A percentile compares a stretch with the other conserved stretches of the same genome.
Evolutionary conservation across 2,329 filamentous ascomycete species (phyloP).

Genomic region (Gyromitra esculenta): DNA sequence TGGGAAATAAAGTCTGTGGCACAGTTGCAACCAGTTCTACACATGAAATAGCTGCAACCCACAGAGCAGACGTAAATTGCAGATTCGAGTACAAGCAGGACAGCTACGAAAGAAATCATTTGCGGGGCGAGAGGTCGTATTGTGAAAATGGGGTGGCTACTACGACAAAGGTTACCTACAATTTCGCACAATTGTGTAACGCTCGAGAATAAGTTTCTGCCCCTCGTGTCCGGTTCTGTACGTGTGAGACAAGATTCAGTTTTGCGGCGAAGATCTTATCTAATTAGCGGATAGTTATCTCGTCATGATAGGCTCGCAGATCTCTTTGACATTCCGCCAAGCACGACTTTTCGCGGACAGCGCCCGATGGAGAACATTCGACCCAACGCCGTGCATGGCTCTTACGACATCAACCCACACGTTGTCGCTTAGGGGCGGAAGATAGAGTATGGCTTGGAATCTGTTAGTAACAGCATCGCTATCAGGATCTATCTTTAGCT

Average conservation of each 20-base stretch:
- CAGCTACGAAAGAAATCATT: no score
- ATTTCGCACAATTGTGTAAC: background rate
- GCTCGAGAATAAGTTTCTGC: background rate
- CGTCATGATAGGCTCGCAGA: constrained; percentile 6
- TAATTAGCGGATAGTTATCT: background rate
- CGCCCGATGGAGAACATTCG: background rate
- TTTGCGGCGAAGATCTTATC: background rate
- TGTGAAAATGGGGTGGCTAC: no score
- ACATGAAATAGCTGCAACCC: no score
- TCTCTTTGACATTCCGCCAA: background rate
- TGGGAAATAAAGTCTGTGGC: no score
- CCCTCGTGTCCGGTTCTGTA: background rate
- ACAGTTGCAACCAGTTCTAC: no score
- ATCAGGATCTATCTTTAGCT: background rate
- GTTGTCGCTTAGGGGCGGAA: background rate
- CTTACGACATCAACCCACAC: background rate
- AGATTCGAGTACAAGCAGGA: no score
- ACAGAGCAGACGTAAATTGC: no score
- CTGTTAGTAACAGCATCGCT: background rate
- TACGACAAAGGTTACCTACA: background rate
- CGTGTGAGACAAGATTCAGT: background rate
- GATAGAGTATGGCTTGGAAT: background rate
- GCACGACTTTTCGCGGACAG: background rate
- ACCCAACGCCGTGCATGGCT: background rate
- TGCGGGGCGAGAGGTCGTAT: no score